phyloP scores from a whole-genome alignment of 1,284 basidiomycete genomes.

The Exobasidium rhododendri region DNA sequence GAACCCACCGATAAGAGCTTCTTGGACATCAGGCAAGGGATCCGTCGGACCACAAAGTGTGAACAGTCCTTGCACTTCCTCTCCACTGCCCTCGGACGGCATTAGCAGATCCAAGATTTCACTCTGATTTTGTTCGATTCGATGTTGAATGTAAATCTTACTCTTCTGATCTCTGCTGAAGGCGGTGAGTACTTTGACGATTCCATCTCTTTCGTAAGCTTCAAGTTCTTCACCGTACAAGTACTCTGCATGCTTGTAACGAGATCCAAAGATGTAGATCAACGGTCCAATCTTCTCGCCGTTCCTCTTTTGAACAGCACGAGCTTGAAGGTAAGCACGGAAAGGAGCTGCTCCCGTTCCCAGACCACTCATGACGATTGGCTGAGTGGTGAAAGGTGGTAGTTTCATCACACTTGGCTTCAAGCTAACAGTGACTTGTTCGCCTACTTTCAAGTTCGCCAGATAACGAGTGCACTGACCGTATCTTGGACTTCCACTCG shows the following conservation, averaged over 20 bases:
- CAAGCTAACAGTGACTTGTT: conserved; percentile 93
- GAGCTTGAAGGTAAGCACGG: conserved; percentile 94
- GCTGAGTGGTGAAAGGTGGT: conserved; percentile 77
- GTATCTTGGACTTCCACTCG: conserved; percentile 73
- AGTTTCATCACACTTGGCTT: conserved; percentile 99
- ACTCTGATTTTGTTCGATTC: conserved; percentile 86
- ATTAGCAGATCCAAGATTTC: conserved; percentile 62
- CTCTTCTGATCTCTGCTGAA: conserved; percentile 91
- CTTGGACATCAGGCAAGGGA: conserved; percentile 96
- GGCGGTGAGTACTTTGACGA: conserved; percentile 84
- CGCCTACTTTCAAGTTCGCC: conserved; percentile 74
- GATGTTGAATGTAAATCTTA: conserved; percentile 84
- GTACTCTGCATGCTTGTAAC: conserved; percentile 89
- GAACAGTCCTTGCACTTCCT: conserved; percentile 63
- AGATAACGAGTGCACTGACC: conserved; percentile 98
- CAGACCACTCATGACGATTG: conserved; percentile 96
- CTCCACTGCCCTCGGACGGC: conserved; percentile 22
- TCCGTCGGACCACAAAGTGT: conserved; percentile 97
- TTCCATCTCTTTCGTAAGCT: conserved; percentile 69
- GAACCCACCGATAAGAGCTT: conserved; percentile 79
- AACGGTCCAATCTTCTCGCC: conserved; percentile 80
- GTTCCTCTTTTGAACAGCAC: conserved; percentile 74
- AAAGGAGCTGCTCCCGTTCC: conserved; percentile 97
- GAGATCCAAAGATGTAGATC: conserved; percentile 97
- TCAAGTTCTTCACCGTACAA: conserved; percentile 85